Evolutionary conservation across 768 basidiomycete genomes (phyloP).

Genomic region (Russula foetens): DNA sequence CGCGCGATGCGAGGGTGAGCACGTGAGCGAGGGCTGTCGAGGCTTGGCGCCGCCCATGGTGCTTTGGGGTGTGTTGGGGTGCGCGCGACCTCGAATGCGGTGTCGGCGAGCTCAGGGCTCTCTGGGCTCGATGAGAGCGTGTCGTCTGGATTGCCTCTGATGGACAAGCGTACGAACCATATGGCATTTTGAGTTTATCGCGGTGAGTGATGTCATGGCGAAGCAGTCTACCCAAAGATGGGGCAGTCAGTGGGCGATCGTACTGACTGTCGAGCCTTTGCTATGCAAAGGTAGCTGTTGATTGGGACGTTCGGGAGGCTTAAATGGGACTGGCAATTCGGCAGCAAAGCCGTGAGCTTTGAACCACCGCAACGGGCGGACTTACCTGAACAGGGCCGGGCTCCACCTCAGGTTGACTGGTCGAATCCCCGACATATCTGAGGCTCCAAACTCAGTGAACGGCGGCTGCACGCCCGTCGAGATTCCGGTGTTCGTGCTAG

Average conservation of each 20-base stretch:
- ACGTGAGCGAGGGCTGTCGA: background rate
- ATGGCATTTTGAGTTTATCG: background rate
- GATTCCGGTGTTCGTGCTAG: background rate
- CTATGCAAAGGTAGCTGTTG: background rate
- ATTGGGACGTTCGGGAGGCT: constrained; percentile 8
- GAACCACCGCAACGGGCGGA: no score
- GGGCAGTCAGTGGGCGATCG: background rate
- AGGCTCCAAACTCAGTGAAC: background rate
- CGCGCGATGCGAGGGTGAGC: background rate
- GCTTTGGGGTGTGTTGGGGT: background rate
- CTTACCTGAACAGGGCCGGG: background rate
- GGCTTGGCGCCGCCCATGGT: background rate
- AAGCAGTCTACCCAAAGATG: no score
- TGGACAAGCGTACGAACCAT: background rate
- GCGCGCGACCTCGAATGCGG: background rate
- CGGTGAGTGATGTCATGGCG: background rate
- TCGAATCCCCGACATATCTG: background rate
- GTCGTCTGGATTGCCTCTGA: background rate
- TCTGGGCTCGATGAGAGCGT: background rate
- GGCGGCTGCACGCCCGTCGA: constrained; percentile 3
- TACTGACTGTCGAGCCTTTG: background rate
- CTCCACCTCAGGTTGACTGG: background rate
- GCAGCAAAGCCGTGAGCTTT: no score
- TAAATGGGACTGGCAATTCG: background rate
- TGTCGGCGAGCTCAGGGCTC: background rate